Base-by-base conservation (phyloP, 2,329 filamentous ascomycete genomes). In the Pyrenochaeta sp. region DNA sequence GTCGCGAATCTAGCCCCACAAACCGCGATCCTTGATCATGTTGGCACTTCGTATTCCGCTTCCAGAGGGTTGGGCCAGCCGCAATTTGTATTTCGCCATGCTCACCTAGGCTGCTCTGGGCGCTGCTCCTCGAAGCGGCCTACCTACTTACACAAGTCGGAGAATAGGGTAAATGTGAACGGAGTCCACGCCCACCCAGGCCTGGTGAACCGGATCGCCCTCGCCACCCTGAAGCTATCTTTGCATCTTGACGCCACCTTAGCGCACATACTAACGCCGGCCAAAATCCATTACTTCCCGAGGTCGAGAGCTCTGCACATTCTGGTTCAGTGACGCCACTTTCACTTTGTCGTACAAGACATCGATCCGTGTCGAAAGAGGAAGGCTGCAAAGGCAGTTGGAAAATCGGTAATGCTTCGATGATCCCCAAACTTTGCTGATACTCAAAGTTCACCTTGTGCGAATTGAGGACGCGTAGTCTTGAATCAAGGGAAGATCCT, bases 381-480 rank as follows among this genome's bases (percentile, higher is more conserved):
- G 18, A 34, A 34, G 19, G 19, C 17, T 8, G 11, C 11, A 23
- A 11, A 10, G 19, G 7, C 3, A 23, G 19, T 13, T 8, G 7
- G 22, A 20, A 6, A 7, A 23, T 6, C 18, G 9, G 10, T 11
- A 34, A 22, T 21, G 10, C 8, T 13, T 22, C 15, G n/a, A n/a
- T 22, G 8, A 20, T 15, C n/a, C 22, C 17, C 31, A 20, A 20
- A 34, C 31, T 21, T 22, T 15, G 17, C 7, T 31, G 11, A 8
- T 27, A 48, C 35, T 44, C 30, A 37, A 43, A 14, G 26, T 26
- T 3, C 13, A 22, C 8, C 23, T 20, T 28, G 23, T 36, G 48
- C 24, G 48, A 59, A 56, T 43, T 53, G 45, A 37, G 58, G 58
- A 58, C 60, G 60, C 58, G 60, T 61, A 61, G 28, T 40, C 55